Evolutionary conservation across 108 stramenopile genomes (phyloP), one percentile per base, ranked within the genome.

Genomic region (Pseudonitzschia multiseries): DNA sequence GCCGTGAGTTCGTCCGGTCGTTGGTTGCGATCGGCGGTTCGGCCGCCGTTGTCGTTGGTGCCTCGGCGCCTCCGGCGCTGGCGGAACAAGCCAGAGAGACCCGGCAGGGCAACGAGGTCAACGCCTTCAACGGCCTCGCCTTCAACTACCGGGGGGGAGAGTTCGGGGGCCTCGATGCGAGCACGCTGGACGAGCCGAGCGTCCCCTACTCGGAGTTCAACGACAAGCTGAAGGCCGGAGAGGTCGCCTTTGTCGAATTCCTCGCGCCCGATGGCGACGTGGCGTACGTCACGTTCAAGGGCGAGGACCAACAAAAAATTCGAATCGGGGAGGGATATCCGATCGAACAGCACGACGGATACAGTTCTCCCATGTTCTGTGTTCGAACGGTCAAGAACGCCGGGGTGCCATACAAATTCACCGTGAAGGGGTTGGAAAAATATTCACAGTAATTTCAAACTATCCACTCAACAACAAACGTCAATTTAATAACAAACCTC

Each of bases 241-340:
- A 89, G 71, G 89, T 93, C 9, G 67, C 76, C 32, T 93, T 84
- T 78, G 92, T 93, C 33, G 87, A 90, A 73, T 93, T 93, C 61
- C 57, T 87, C 56, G 89, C 89, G 13, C 92, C 92, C 68, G 81
- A 89, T 81, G 92, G 92, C 4, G 87, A 93, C 73, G 86, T 65
- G 12, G 92, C 92, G 2, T 93, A 93, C 50, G 92, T 64, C 4
- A 90, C 92, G 8, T 73, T 93, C 66, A 89, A 88, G 73, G 36
- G 15, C 17, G 71, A 24, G 9, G 52, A 54, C 17, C 66, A 42
- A 26, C 46, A 50, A 43, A 81, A 81, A 13, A 88, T 92, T 27
- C 87, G 91, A 22, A 88, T 90, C 57, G 91, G 91, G 13, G 85
- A 92, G 57, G 91, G 90, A 21, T 93, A 87, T 70, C 92, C 92